Evolutionary conservation across 2,329 filamentous ascomycete species (phyloP), one percentile per base, ranked within the genome.

Genomic region (Aureobasidium sp.): DNA sequence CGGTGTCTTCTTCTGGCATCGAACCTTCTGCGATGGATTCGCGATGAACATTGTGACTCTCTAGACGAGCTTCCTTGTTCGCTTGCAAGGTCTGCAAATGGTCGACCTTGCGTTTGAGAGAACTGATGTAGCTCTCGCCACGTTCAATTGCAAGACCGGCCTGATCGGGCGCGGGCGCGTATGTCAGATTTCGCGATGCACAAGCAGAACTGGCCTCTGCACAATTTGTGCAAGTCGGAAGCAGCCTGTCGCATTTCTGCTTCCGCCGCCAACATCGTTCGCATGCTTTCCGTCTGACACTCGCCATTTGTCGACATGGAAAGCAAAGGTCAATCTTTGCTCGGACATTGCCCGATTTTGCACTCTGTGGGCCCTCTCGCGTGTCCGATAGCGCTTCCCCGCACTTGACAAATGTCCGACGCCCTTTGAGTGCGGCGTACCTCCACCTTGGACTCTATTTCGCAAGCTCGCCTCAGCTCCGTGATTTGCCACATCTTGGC

Each of bases 251-350:
- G 18, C 56, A 60, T 40, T 50, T 60, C 31, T 60, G 56, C 16
- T 60, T 60, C 10, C 56, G 16, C 13, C 56, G 27, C 42, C 43
- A 60, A 8, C 56, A 60, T 16, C 56, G 13, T 23, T 60, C 56
- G 56, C 56, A 60, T 5, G 56, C 56, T 33, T 50, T 33, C 31
- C 56, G 56, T 20, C 56, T 60, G 27, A 27, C 31, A 11, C 42
- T 40, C 20, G 56, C 25, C 56, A 60, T 60, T n/a, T 27, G 5
- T n/a, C 18, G n/a, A 8, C 25, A 15, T 71, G 33, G 75, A 42
- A 77, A 20, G 38, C 8, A 43, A n/a, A 10, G 2, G 20, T 38
- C n/a, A n/a, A n/a, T 54, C 31, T 38, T 16, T 36, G 51, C 33
- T 56, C 53, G 53, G 53, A 31, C 47, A 8, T 20, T 16, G 25